Base-by-base conservation (phyloP, 257 asterid genomes). In the Capsicum rhomboideum region DNA sequence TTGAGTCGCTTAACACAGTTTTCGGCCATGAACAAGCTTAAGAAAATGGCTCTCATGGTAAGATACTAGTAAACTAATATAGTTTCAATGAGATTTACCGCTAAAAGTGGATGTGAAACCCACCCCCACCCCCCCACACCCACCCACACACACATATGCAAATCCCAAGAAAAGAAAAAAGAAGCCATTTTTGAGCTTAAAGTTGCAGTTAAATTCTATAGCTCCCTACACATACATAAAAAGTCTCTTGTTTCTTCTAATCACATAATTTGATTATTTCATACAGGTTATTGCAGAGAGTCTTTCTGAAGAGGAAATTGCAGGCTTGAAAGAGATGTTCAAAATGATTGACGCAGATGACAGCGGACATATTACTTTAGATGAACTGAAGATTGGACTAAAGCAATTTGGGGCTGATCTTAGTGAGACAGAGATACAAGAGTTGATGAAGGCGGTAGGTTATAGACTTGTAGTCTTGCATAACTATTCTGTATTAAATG, bases 31-130 rank as follows among this genome's bases (percentile, higher is more conserved):
- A 82, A 88, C 82, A 88, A 85, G 82, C 86, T 88, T 54, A 88
- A 88, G 89, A 88, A 88, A 87, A 88, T 88, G 89, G 91, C 91
- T 58, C 88, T 89, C 75, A 86, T 87, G 86, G 91, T 89, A 85
- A 49, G 69, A 23, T 10, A 11, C 42, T 26, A 29, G 34, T 49
- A 28, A 56, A 46, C 23, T 52, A 17, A 63, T 21, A 28, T 12
- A 9, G 46, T 23, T 49, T 49, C 59, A 14, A 74, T 49, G 59
- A 26, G 14, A 74, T 74, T 75, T 26, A 44, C 42, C 0, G 20
- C 80, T 14, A 8, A 23, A 74, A 26, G 21, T 75, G 40, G 56
- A 14, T 23, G 20, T 34, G 4, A 34, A n/a, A 34, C 40, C 40
- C 40, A 34, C 31, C 31, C 29, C 64, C 53, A 1, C 68, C 44